Evolutionary conservation across 1,284 basidiomycete species (phyloP), one percentile per base, ranked within the genome.

Genomic region (Kwoniella shivajii): DNA sequence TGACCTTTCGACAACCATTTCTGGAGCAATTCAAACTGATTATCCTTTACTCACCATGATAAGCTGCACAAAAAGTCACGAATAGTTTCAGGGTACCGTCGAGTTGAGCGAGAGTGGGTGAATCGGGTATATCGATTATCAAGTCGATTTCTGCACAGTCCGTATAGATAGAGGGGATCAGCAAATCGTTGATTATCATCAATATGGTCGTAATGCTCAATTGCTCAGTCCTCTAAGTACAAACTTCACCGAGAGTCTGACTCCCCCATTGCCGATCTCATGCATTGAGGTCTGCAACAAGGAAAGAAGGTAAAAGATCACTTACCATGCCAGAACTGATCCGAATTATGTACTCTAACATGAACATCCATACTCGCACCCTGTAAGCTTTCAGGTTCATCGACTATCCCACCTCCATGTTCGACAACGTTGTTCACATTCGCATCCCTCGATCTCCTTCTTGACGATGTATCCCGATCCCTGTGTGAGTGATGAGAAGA

Each of bases 51-150:
- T 69, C 69, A 88, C 92, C 89, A 75, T 94, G 92, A 76, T 92
- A 93, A 30, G 85, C 84, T 16, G 88, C 84, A 66, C 89, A 89
- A 42, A 95, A 82, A 2, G 85, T 82, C 58, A 92, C 79, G 74
- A 87, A 94, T 66, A 88, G 84, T 63, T 85, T 80, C 44, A 96
- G 74, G 0, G 89, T 84, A 31, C 85, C 83, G 75, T 96, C 92
- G 13, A 96, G 82, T 61, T 86, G 81, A 6, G 82, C 83, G 10
- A 96, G 81, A 0, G 86, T 88, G 9, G 86, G 81, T 58, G 85
- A 82, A 38, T 82, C 82, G 1, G 87, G 84, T 11, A 92, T 77
- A 41, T 80, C 80, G 33, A 92, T 73, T n/a, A 89, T 84, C 52
- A 91, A 89, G 50, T 93, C 90, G 39, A 95, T 82, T 74, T 95